phyloP scores from a whole-genome alignment of 2,329 filamentous ascomycete genomes.

The Pyrenochaeta sp. region DNA sequence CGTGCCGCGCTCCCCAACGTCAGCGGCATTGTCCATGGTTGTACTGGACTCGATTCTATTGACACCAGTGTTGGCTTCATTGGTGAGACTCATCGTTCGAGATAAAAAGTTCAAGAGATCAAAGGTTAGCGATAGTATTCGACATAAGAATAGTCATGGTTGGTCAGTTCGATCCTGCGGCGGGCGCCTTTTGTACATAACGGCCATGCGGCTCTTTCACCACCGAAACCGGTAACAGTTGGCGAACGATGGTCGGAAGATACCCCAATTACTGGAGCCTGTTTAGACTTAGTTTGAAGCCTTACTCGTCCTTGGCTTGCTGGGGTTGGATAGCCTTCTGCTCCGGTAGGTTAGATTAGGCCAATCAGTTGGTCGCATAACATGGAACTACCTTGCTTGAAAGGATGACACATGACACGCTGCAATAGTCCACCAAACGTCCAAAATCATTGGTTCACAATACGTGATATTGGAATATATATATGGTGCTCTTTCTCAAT shows the following conservation, averaged over 20 bases:
- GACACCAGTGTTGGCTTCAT: no score
- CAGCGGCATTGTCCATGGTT: neutral
- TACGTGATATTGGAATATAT: no score
- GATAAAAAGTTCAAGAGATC: no score
- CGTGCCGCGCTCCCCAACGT: neutral
- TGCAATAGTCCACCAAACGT: neutral
- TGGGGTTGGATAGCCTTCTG: neutral
- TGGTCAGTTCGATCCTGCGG: no score
- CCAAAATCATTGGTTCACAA: no score
- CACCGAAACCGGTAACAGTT: neutral
- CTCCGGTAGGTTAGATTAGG: neutral
- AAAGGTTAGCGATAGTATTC: no score
- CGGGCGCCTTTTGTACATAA: no score
- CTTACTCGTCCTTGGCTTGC: neutral
- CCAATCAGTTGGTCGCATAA: neutral
- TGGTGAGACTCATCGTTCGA: no score
- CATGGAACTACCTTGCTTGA: slow-evolving; percentile 2
- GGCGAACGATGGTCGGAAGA: neutral
- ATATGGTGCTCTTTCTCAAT: no score
- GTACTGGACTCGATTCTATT: neutral
- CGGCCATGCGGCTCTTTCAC: neutral
- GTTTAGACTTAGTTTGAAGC: neutral
- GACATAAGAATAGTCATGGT: no score
- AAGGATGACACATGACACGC: neutral
- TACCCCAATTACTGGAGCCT: neutral